These are phyloP conservation scores for Globisporangium nunn DNA, from an alignment of 352 stramenopile genomes.

Conservation along the genomic window DNA sequence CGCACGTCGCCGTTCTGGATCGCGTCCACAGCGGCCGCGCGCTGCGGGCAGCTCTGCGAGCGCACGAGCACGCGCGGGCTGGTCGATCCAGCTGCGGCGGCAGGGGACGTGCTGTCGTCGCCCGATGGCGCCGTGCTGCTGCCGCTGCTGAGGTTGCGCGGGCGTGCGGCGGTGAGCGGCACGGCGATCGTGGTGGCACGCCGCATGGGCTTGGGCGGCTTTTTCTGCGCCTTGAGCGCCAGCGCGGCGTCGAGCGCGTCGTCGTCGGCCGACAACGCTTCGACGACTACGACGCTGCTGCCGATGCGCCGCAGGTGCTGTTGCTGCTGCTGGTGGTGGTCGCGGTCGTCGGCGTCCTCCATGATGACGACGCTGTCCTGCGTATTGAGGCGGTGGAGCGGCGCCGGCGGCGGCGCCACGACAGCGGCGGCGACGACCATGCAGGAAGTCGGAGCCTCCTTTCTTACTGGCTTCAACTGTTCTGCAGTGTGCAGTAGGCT, in stretches of 20 bases:
- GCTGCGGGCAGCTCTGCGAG: conserved; percentile 52
- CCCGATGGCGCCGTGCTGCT: conserved; percentile 6
- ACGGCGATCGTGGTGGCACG: conserved; percentile 51
- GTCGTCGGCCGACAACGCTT: conserved; percentile 10
- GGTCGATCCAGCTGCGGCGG: conserved; percentile 3
- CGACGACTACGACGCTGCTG: conserved; percentile 7
- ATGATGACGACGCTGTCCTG: conserved; percentile 8
- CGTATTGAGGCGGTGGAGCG: conserved; percentile 1
- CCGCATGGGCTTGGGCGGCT: conserved; percentile 23
- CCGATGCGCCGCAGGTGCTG: neutral
- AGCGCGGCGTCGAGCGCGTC: conserved; percentile 5
- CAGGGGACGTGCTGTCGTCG: neutral
- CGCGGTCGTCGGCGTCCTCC: conserved; percentile 1
- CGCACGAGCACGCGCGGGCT: conserved; percentile 20
- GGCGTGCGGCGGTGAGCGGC: conserved; percentile 6
- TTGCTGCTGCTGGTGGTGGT: neutral
- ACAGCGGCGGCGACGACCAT: neutral
- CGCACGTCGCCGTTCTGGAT: conserved; percentile 49
- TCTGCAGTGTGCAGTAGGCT: no score
- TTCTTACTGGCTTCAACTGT: neutral
- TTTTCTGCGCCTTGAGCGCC: conserved; percentile 1
- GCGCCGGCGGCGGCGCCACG: neutral
- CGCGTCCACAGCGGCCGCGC: conserved; percentile 42
- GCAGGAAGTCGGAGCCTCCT: neutral
- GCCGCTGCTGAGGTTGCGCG: conserved; percentile 19